phyloP scores from a whole-genome alignment of 306 rosid species.

The Potentilla sterilis region DNA sequence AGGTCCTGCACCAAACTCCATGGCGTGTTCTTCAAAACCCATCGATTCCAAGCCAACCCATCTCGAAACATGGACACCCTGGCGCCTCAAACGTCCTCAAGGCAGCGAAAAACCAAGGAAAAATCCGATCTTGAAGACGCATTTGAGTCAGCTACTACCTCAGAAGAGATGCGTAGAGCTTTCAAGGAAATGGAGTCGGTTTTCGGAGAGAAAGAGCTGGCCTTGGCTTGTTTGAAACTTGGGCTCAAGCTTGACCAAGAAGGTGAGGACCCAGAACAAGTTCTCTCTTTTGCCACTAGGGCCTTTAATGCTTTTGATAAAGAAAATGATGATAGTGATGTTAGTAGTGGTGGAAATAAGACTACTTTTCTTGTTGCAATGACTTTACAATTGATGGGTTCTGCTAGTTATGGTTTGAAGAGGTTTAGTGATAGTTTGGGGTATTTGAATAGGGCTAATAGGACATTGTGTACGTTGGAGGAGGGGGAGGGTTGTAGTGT shows the following conservation, averaged over 20 bases:
- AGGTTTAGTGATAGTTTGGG: conserved; percentile 84
- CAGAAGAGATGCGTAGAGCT: conserved; percentile 56
- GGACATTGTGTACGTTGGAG: conserved; percentile 62
- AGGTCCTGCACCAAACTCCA: conserved; percentile 38
- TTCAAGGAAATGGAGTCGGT: conserved; percentile 67
- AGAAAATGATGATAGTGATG: conserved; percentile 23
- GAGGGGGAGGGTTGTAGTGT: conserved; percentile 45
- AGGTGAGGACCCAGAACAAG: conserved; percentile 80
- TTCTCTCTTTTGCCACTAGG: conserved; percentile 57
- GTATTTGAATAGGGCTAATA: conserved; percentile 72
- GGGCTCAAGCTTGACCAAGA: conserved; percentile 84
- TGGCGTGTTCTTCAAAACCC: conserved; percentile 37
- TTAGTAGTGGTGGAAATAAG: conserved; percentile 7
- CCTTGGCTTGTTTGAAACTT: conserved; percentile 73
- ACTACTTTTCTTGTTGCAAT: conserved; percentile 65
- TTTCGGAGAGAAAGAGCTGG: conserved; percentile 68
- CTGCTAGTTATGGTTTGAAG: conserved; percentile 61
- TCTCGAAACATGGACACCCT: conserved; percentile 55
- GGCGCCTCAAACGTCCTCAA: conserved; percentile 49
- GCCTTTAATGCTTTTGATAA: conserved; percentile 68
- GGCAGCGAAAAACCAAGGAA: conserved; percentile 64
- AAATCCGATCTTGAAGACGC: conserved; percentile 71
- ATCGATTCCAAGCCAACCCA: conserved; percentile 37
- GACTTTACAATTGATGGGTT: conserved; percentile 83
- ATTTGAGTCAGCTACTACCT: conserved; percentile 66